Percentiles rank a stretch among this genome's conserved stretches.
Evolutionary conservation across 2,329 filamentous ascomycete genomes (phyloP).

Genomic region (Colletotrichum musicola): DNA sequence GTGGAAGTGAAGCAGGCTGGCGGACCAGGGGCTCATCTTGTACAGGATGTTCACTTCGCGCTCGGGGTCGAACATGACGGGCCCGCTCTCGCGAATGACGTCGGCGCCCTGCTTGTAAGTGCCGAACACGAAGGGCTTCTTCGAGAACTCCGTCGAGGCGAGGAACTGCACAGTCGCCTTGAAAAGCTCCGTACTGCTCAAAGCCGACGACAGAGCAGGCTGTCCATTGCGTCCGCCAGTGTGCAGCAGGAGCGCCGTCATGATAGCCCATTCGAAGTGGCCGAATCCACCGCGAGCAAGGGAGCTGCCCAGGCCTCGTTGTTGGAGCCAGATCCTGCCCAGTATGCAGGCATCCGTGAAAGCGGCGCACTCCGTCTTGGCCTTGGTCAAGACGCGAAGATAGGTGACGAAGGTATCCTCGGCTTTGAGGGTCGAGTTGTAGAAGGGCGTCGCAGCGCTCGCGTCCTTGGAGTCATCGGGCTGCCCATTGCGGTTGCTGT

Average conservation of each 20-base stretch:
- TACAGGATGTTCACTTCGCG: slow-evolving; percentile 85
- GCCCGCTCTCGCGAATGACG: slow-evolving; percentile 60
- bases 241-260: slow-evolving; percentile 84
- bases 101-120: slow-evolving; percentile 59
- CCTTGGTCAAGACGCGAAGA: slow-evolving; percentile 79
- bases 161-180: slow-evolving; percentile 94
- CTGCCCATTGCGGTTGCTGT: slow-evolving; percentile 73
- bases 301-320: slow-evolving; percentile 81
- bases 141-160: slow-evolving; percentile 77
- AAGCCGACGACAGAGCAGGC: slow-evolving; percentile 79
- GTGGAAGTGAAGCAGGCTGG: slow-evolving; percentile 77
- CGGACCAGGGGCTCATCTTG: slow-evolving; percentile 92
- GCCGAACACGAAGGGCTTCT: slow-evolving; percentile 70
- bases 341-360: slow-evolving; percentile 89
- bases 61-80: slow-evolving; percentile 82
- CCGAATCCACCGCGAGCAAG: slow-evolving; percentile 88
- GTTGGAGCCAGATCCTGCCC: slow-evolving; percentile 88
- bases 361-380: slow-evolving; percentile 75
- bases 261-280: slow-evolving; percentile 88
- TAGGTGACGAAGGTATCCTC: slow-evolving; percentile 82
- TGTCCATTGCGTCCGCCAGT: slow-evolving; percentile 80
- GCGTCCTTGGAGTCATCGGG: slow-evolving; percentile 57
- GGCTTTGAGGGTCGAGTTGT: slow-evolving; percentile 87
- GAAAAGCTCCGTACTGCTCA: slow-evolving; percentile 94
- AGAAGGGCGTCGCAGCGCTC: slow-evolving; percentile 77